Conservation (phyloP, 2,329 filamentous ascomycete genomes). For the Diaporthe sp. region DNA sequence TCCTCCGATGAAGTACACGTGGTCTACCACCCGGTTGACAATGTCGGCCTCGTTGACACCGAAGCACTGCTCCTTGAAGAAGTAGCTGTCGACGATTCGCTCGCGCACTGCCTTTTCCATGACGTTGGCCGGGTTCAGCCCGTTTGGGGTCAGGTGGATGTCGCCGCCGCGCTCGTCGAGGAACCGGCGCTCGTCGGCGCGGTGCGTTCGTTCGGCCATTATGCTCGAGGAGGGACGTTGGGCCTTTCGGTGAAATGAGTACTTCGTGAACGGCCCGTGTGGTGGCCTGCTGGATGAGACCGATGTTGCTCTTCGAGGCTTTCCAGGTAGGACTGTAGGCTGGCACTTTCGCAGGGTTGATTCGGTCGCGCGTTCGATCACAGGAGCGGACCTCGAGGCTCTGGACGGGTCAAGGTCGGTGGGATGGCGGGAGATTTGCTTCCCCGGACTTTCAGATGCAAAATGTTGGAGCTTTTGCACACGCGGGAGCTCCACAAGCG, state of each 20-base stretch:
- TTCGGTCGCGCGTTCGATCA: not conserved
- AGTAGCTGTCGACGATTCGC: conserved; percentile 94
- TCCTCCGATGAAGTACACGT: conserved; percentile 86
- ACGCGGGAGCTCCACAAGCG: conserved; percentile 11
- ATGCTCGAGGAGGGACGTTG: not conserved
- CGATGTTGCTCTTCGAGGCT: not conserved
- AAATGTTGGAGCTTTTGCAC: conserved; percentile 33
- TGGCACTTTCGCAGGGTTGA: not conserved
- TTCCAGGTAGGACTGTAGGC: not conserved
- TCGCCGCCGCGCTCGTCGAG: conserved; percentile 92
- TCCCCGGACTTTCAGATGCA: conserved; percentile 40
- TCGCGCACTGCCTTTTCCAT: conserved; percentile 97
- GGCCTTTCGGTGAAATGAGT: not conserved
- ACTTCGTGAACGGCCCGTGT: not conserved
- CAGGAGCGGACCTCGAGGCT: not conserved
- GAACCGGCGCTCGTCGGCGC: conserved; percentile 84
- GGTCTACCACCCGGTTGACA: conserved; percentile 89
- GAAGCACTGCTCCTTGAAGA: conserved; percentile 99
- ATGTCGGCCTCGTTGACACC: conserved; percentile 88
- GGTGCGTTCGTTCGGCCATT: conserved; percentile 60
- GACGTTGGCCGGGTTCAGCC: conserved; percentile 93
- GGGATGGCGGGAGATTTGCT: conserved; percentile 9
- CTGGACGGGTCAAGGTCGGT: not conserved
- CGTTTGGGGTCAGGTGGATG: conserved; percentile 82
- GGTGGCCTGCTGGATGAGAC: not conserved